phyloP scores from a whole-genome alignment of 768 basidiomycete species.

The Pleurotus tuoliensis region DNA sequence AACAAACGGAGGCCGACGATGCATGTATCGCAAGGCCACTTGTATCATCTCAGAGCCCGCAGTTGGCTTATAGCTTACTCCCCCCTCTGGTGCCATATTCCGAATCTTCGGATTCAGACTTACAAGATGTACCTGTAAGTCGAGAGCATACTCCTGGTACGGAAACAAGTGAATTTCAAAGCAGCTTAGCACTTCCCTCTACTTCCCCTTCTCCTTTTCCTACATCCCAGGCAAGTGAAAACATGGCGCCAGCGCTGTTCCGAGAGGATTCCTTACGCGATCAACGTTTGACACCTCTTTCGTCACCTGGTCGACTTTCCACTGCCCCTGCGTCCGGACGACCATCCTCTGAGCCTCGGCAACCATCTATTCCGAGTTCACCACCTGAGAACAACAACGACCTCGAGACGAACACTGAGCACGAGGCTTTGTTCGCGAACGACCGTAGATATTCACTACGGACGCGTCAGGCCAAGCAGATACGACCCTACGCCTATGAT shows the following conservation, averaged over 20 bases:
- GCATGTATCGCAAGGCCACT: too few relatives aligned
- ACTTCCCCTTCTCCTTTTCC: not conserved
- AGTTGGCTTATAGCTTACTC: too few relatives aligned
- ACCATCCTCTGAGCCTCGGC: too few relatives aligned
- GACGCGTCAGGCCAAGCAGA: constrained; percentile 47
- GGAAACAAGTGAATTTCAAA: not conserved
- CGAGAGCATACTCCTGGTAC: not conserved
- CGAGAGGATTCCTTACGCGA: not conserved
- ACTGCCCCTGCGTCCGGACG: too few relatives aligned
- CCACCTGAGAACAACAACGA: too few relatives aligned
- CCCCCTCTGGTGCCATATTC: too few relatives aligned
- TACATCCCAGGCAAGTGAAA: not conserved
- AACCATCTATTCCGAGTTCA: too few relatives aligned
- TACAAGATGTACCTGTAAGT: not conserved
- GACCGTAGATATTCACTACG: constrained; percentile 49
- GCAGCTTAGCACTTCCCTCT: not conserved
- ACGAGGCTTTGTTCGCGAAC: not conserved
- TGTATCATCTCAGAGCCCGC: too few relatives aligned
- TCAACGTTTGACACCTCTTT: not conserved
- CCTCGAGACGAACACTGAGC: not conserved
- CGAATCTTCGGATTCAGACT: too few relatives aligned
- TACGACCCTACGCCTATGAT: constrained; percentile 62
- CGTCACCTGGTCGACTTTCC: not conserved
- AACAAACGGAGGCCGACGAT: too few relatives aligned
- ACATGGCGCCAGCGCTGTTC: not conserved